A percentile compares a stretch with the other conserved stretches of the same genome.
phyloP scores from a whole-genome alignment of 768 basidiomycete species.

The Pleurotus tuoliensis region DNA sequence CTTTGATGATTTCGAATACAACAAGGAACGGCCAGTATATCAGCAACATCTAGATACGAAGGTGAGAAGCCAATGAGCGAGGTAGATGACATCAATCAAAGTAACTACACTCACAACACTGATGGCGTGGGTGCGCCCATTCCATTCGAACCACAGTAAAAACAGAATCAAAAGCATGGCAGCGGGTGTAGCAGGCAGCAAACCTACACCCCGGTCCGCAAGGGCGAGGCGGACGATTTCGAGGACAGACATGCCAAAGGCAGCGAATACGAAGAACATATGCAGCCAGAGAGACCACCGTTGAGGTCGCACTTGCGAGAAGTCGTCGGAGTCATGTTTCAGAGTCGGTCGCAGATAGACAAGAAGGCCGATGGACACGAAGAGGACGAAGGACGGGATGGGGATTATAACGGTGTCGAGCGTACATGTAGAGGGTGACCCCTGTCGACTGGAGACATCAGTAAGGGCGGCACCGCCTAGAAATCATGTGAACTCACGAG shows the following conservation, averaged over 20 bases:
- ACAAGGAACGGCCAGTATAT: constrained; percentile 20
- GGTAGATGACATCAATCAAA: background rate
- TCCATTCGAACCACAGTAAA: constrained; percentile 15
- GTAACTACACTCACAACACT: constrained; percentile 14
- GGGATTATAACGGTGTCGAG: constrained; percentile 25
- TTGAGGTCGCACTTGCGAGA: background rate
- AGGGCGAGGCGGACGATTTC: constrained; percentile 23
- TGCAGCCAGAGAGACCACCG: constrained; percentile 23
- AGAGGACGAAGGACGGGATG: constrained; percentile 22
- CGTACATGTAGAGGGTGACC: constrained; percentile 25
- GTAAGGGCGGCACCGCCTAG: background rate
- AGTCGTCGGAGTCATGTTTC: background rate
- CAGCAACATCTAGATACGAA: constrained; percentile 14
- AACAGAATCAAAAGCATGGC: constrained; percentile 15
- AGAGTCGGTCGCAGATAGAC: background rate
- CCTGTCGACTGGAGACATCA: constrained; percentile 12
- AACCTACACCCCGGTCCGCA: constrained; percentile 23
- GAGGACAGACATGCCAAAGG: constrained; percentile 24
- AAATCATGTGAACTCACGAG: constrained; percentile 10
- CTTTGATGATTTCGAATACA: constrained; percentile 18
- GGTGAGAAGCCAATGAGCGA: background rate
- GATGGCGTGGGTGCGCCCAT: constrained; percentile 12
- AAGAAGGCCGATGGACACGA: constrained; percentile 11
- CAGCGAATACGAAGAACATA: constrained; percentile 19
- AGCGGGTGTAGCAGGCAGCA: constrained; percentile 21